phyloP scores from a whole-genome alignment of 2,329 filamentous ascomycete species.

The Helotiales sp. region DNA sequence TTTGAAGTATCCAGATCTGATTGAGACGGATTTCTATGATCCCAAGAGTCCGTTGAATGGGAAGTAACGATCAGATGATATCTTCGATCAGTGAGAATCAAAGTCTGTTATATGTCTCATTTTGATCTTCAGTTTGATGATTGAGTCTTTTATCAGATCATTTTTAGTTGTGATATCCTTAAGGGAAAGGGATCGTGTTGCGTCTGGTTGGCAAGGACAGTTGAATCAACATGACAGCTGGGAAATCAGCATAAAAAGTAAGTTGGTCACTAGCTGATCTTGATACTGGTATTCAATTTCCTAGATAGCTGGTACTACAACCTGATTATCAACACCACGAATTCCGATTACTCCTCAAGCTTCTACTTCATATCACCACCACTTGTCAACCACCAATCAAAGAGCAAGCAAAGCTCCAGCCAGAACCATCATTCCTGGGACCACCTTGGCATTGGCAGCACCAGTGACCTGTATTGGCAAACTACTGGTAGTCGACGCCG shows the following conservation, averaged over 20 bases:
- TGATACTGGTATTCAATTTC: not conserved
- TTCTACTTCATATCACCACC: not conserved
- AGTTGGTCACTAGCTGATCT: not conserved
- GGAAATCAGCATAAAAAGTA: not conserved
- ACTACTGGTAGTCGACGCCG: not conserved
- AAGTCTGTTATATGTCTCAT: no score
- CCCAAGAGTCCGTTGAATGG: slow-evolving; percentile 58
- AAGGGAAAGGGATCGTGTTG: not conserved
- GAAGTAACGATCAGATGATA: not conserved
- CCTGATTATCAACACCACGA: not conserved
- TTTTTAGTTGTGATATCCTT: not conserved
- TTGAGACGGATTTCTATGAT: slow-evolving; percentile 62
- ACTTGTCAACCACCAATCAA: not conserved
- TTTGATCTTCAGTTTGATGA: no score
- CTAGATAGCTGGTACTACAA: not conserved
- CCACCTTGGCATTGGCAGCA: not conserved
- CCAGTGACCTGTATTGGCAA: slow-evolving; percentile 4
- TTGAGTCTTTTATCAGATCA: no score
- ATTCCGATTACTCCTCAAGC: not conserved
- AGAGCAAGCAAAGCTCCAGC: slow-evolving; percentile 4
- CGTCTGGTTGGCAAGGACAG: no score
- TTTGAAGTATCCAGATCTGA: slow-evolving; percentile 63
- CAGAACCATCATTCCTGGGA: not conserved
- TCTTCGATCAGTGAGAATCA: no score
- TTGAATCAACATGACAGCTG: not conserved